Percentiles rank a stretch among this genome's conserved stretches.
phyloP scores from a whole-genome alignment of 192 early-diverging fungal genomes.

The Physocladia obscura region DNA sequence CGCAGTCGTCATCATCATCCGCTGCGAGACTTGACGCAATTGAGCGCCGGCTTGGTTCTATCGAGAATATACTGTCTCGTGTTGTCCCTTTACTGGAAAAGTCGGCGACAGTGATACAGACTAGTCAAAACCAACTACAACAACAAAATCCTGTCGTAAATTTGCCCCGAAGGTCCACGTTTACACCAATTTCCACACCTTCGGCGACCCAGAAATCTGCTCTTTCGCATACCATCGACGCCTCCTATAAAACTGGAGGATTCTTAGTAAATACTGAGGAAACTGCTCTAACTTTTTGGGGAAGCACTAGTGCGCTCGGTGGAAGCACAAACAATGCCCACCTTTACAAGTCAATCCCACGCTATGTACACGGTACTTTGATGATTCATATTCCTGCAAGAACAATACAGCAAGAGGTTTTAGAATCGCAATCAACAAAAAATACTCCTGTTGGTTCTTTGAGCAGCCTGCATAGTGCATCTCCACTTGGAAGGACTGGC shows the following conservation, averaged over 20 bases:
- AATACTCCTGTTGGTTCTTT: background rate
- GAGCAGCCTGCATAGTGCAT: no score
- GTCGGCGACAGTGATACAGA: no score
- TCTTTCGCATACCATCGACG: no score
- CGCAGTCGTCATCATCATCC: no score
- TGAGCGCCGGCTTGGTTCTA: background rate
- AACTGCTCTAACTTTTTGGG: slow-evolving; percentile 6
- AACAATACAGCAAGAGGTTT: background rate
- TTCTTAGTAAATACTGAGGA: slow-evolving; percentile 4
- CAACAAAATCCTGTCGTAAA: no score
- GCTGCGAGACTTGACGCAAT: background rate
- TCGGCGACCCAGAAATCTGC: no score
- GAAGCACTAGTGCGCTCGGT: slow-evolving; percentile 10
- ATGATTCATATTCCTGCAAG: slow-evolving; percentile 5
- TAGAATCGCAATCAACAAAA: background rate
- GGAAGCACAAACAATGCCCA: slow-evolving; percentile 2
- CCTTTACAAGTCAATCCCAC: slow-evolving; percentile 10
- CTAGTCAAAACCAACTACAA: no score
- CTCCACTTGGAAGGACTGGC: no score
- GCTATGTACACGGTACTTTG: background rate
- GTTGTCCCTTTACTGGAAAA: background rate
- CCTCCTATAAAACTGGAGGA: slow-evolving; percentile 11
- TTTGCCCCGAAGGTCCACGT: no score
- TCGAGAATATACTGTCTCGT: background rate
- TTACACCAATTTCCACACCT: no score